Base-by-base conservation (phyloP, 805 yeast species). In the Grigorovia transvaalensis region DNA sequence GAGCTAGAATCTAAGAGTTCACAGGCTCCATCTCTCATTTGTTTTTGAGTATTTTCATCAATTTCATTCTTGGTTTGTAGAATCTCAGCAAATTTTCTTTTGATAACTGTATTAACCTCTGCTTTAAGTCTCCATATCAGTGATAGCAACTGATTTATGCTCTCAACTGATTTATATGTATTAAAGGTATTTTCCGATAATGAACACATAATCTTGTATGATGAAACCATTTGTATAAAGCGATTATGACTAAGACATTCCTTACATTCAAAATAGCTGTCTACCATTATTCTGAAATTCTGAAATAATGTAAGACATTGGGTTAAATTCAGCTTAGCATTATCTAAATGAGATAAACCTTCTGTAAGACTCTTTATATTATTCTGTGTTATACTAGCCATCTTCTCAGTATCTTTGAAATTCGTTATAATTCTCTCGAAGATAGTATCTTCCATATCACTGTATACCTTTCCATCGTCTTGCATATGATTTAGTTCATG, bases 301-400 rank as follows among this genome's bases (percentile, higher is more conserved):
- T 91, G 87, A 57, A 91, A 73, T 41, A 89, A 81, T 1, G 95
- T 88, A 86, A 93, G 87, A 11, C 93, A 80, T 29, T 81, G 74
- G 1, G 88, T 90, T 48, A 93, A 71, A 65, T 93, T 93, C 63
- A 79, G 80, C 71, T 93, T 93, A 40, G 90, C 82, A 49, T 78
- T 79, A 67, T 93, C 98, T 53, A 93, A 73, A 20, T 75, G 71
- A 58, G 88, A 85, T 55, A 93, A 89, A 43, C 83, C 84, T 4
- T 79, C 74, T 0, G 97, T 91, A 78, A 88, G 84, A 2, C 63
- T 67, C 12, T 82, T 73, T 51, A 89, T 87, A 3, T 81, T 75
- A 4, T 66, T 54, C 54, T 84, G 88, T 0, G 95, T 85, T 5
- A 68, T 46, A n/a, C 76, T 74, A 0, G 97, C 97, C 40, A 90